Evolutionary conservation across 257 asterid species (phyloP).

Genomic region (Lycium barbarum): DNA sequence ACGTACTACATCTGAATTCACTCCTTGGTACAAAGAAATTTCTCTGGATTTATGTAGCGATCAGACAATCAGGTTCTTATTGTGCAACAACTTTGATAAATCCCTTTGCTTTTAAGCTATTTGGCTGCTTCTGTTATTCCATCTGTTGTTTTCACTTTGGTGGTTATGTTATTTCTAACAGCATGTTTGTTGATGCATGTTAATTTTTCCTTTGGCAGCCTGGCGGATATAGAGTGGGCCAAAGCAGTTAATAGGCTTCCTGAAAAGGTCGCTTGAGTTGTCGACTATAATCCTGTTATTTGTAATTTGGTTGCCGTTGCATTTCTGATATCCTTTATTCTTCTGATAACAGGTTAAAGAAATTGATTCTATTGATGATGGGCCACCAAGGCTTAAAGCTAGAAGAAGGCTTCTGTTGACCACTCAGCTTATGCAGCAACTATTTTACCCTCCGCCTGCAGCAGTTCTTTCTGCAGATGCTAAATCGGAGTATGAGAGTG

Average conservation of each 20-base stretch:
- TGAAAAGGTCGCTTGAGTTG: slow-evolving; percentile 60
- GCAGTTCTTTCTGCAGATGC: slow-evolving; percentile 65
- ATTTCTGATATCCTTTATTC: slow-evolving; percentile 18
- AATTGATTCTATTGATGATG: slow-evolving; percentile 62
- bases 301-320: slow-evolving; percentile 8
- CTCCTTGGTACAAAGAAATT: slow-evolving; percentile 76
- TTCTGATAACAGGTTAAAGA: slow-evolving; percentile 61
- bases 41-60: slow-evolving; percentile 45
- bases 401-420: slow-evolving; percentile 77
- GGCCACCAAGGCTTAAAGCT: slow-evolving; percentile 53
- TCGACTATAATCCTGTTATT: neutral
- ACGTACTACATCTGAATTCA: slow-evolving; percentile 52
- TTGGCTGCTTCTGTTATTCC: slow-evolving; percentile 21
- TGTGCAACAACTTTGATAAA: slow-evolving; percentile 23
- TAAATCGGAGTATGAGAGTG: slow-evolving; percentile 48
- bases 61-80: slow-evolving; percentile 58
- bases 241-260: slow-evolving; percentile 56
- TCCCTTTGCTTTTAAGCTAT: neutral
- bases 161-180: neutral
- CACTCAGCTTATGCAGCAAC: slow-evolving; percentile 86
- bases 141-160: slow-evolving; percentile 6
- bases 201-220: slow-evolving; percentile 52
- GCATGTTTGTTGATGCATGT: slow-evolving; percentile 34
- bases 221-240: slow-evolving; percentile 72
- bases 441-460: slow-evolving; percentile 65